A percentile compares a stretch with the other conserved stretches of the same genome.
Evolutionary conservation across 2,329 filamentous ascomycete genomes (phyloP).

Genomic region (Colletotrichum brevisporum): DNA sequence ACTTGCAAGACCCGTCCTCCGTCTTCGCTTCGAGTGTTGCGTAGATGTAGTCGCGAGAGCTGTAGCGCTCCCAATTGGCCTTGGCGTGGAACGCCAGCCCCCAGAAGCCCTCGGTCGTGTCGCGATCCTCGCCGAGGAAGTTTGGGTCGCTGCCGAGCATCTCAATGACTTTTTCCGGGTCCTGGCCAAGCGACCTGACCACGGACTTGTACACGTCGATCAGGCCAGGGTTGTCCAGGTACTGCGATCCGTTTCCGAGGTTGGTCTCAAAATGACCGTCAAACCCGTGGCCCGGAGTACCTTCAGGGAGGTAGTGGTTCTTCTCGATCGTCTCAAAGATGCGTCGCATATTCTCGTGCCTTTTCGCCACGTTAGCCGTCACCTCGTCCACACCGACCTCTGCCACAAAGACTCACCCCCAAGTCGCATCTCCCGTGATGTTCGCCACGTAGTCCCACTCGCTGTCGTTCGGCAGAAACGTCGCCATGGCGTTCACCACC

Average conservation of each 20-base stretch:
- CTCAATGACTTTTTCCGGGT: too few species aligned
- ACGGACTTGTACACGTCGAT: too few species aligned
- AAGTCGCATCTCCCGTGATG: conserved; percentile 72
- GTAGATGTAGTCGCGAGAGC: conserved; percentile 39
- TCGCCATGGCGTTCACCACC: conserved; percentile 72
- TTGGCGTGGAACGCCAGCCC: too few species aligned
- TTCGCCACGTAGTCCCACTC: conserved; percentile 71
- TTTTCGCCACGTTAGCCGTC: conserved; percentile 73
- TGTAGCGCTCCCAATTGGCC: not conserved
- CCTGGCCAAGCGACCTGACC: too few species aligned
- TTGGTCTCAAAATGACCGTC: not conserved
- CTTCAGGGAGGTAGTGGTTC: not conserved
- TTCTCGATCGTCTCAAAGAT: conserved; percentile 42
- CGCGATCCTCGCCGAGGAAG: not conserved
- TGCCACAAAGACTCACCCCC: conserved; percentile 49
- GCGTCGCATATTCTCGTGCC: conserved; percentile 50
- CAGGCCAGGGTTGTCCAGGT: not conserved
- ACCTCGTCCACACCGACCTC: conserved; percentile 52
- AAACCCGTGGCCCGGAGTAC: not conserved
- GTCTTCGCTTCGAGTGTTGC: conserved; percentile 55
- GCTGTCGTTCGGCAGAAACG: conserved; percentile 68
- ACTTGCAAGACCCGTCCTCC: conserved; percentile 40
- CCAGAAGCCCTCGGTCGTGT: too few species aligned
- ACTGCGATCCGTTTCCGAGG: not conserved
- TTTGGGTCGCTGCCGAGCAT: not conserved